Evolutionary conservation across 768 basidiomycete species (phyloP).

Genomic region (Termitomyces sp.): DNA sequence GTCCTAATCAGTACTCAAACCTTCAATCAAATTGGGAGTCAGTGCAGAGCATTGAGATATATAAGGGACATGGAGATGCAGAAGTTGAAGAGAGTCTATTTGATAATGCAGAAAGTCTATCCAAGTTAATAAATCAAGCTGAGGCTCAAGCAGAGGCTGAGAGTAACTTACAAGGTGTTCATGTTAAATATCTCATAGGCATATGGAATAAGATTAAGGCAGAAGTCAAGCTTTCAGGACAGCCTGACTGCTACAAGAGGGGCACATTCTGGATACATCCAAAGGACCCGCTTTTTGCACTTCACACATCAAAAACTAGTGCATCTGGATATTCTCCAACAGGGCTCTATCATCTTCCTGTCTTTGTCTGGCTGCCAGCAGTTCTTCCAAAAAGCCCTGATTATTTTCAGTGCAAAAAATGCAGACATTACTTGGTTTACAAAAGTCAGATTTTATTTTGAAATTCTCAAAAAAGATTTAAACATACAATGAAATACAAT

Average conservation of each 20-base stretch:
- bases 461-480: too few relatives aligned
- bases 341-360: slow-evolving; percentile 1
- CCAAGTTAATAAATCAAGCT: not conserved
- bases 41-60: not conserved
- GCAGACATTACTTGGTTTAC: not conserved
- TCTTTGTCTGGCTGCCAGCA: slow-evolving; percentile 3
- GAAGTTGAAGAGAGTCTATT: slow-evolving; percentile 1
- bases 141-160: not conserved
- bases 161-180: not conserved
- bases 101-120: not conserved
- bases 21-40: not conserved
- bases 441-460: not conserved
- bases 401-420: not conserved
- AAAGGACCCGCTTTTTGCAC: not conserved
- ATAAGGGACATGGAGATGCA: not conserved
- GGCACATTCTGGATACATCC: slow-evolving; percentile 3
- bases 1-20: not conserved
- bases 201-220: not conserved
- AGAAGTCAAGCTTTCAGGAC: not conserved
- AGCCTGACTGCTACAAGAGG: not conserved
- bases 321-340: not conserved
- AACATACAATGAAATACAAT: too few relatives aligned
- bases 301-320: not conserved
- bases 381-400: not conserved
- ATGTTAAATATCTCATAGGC: not conserved